Evolutionary conservation across 768 basidiomycete genomes (phyloP).

Genomic region (Naganishia onofrii): DNA sequence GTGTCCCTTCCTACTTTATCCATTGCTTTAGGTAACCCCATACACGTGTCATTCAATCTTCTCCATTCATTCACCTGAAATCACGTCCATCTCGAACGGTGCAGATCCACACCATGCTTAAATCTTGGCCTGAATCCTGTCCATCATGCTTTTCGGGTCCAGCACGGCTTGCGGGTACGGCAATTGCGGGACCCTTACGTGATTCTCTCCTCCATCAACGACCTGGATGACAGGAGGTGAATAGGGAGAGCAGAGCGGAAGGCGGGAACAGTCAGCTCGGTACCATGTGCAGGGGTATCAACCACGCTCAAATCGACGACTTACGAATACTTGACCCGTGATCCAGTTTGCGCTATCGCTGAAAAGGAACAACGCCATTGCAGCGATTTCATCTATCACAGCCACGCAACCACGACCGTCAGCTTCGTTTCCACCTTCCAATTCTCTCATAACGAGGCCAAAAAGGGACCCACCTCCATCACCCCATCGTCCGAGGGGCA

Average conservation of each 20-base stretch:
- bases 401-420: background rate
- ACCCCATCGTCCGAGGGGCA: constrained; percentile 42
- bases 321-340: constrained; percentile 68
- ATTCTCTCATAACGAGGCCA: no score
- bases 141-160: constrained; percentile 40
- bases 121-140: constrained; percentile 40
- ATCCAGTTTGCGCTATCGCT: constrained; percentile 74
- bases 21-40: background rate
- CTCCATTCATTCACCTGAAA: no score
- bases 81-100: no score
- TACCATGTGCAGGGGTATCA: background rate
- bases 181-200: constrained; percentile 35
- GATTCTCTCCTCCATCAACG: constrained; percentile 51
- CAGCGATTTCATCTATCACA: constrained; percentile 61
- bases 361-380: constrained; percentile 74
- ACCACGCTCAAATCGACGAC: constrained; percentile 22
- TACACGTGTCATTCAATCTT: no score
- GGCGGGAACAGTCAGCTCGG: background rate
- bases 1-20: constrained; percentile 9
- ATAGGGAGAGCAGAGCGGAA: background rate
- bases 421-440: no score
- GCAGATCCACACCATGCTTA: constrained; percentile 15
- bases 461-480: constrained; percentile 36
- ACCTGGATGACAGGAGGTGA: constrained; percentile 34
- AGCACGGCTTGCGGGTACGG: constrained; percentile 48